Base-by-base conservation (phyloP, 2,329 filamentous ascomycete genomes). In the Paramyrothecium sp. region DNA sequence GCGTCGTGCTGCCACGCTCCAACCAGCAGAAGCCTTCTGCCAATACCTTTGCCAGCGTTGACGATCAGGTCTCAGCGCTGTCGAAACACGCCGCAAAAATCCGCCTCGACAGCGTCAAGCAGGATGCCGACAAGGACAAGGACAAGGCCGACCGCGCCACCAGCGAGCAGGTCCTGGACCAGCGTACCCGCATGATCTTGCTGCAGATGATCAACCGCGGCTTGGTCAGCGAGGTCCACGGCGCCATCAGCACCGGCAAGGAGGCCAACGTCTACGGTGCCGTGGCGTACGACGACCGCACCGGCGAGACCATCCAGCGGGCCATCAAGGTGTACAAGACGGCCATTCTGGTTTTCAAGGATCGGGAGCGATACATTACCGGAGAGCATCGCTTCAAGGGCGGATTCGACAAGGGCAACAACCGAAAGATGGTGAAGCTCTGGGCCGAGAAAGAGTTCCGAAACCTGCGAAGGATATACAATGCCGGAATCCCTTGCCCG, bases 311-410 rank as follows among this genome's bases (percentile, higher is more conserved):
- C 1, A 75, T 87, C 1, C 91, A 97, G 68, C 86, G 92, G 52
- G 95, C 95, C 13, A 92, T 98, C 80, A 99, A 99, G 78, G 91
- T 99, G 53, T 99, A 99, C 85, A 99, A 99, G 83, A 99, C 95
- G 8, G 90, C 91, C 55, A 99, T 99, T 62, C 79, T 99, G 33
- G 92, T 96, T 22, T 99, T 99, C 86, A 98, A 98, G 78, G 95
- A 99, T 75, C 86, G 95, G 58, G 93, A 97, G 75, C 89, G 92
- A 68, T 99, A 99, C 74, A 95, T 99, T 61, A 90, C 89, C 1
- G 95, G 95, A 63, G 95, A 99, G 75, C 92, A 93, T 75, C 84
- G 95, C 22, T 99, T 99, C 80, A 86, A 91, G 65, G 83, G 87
- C 60, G 94, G 94, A 53, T 95, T 94, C 71, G 95, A 94, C 76